Evolutionary conservation across 2,329 filamentous ascomycete genomes (phyloP), one percentile per base, ranked within the genome.

Genomic region (Trichoderma endophyticum): DNA sequence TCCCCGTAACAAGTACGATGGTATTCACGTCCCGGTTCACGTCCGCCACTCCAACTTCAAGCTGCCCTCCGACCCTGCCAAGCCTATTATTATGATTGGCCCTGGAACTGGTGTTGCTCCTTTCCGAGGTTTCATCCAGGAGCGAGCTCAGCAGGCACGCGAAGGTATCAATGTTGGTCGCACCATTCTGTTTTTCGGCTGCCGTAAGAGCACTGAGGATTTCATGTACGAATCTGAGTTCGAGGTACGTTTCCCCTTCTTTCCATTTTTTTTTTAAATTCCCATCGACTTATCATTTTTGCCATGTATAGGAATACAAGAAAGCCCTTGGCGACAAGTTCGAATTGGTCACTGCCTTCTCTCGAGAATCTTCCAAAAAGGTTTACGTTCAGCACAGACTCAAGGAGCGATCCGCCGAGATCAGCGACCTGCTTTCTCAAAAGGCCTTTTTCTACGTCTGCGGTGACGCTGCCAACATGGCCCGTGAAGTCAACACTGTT

Each of bases 11-110:
- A 98, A 97, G 84, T 99, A 98, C 82, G 93, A 97, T 78, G 95
- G 95, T 73, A 91, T 98, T 73, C 95, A 97, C 79, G 92, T 98
- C 28, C 96, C 96, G 3, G 93, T 99, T 15, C 96, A 99, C 80
- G 91, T 99, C 73, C 93, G 96, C 75, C 95, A 98, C 84, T 98
- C 96, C 75, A 99, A 98, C 86, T 99, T 99, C 89, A 98, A 98
- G 86, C 89, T 99, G 34, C 96, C 96, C 9, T 98, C 96, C 18
- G 95, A 99, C 78, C 94, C 96, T 4, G 90, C 92, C 63, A 97
- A 97, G 84, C 96, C 96, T 34, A 86, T 99, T 77, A 97, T 99
- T 81, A 95, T 98, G 91, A 90, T 98, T 77, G 96, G 96, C 28
- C 96, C 96, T 14, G 96, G 96, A 80, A 98, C 96, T 68, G 96